Percentiles rank a stretch among this genome's conserved stretches.
Conservation (phyloP, 1,284 basidiomycete genomes). For the Sanghuangporus sanghuang region DNA sequence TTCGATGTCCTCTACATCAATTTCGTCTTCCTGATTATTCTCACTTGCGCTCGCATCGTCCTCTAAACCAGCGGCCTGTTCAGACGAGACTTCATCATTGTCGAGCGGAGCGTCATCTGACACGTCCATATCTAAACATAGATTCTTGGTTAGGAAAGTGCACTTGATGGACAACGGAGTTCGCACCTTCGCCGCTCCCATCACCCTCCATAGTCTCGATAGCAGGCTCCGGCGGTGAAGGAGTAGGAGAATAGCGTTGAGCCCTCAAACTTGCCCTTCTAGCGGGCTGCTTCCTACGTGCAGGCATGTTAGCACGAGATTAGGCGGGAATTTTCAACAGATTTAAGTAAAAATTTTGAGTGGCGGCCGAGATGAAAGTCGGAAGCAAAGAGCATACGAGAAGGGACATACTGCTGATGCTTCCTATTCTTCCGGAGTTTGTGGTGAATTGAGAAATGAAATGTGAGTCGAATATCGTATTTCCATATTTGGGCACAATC, state of each 20-base stretch:
- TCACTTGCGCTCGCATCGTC: slow-evolving; percentile 30
- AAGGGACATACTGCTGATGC: neutral
- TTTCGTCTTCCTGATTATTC: slow-evolving; percentile 29
- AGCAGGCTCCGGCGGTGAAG: slow-evolving; percentile 1
- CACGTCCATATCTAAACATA: slow-evolving; percentile 13
- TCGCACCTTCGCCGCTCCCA: slow-evolving; percentile 13
- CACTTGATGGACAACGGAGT: neutral
- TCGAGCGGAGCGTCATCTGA: slow-evolving; percentile 9
- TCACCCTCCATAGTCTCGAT: slow-evolving; percentile 11
- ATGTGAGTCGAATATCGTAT: neutral
- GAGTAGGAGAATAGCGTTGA: neutral
- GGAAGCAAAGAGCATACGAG: neutral
- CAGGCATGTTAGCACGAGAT: neutral
- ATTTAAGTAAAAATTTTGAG: neutral
- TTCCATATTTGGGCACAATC: neutral
- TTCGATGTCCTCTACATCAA: slow-evolving; percentile 24
- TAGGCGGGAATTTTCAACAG: neutral
- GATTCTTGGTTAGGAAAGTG: neutral
- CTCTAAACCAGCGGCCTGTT: slow-evolving; percentile 27
- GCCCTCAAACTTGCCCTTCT: neutral
- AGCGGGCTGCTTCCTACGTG: neutral
- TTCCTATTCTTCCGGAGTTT: slow-evolving; percentile 1
- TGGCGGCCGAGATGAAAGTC: neutral
- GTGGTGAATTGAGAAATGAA: neutral
- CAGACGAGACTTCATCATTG: slow-evolving; percentile 3